Conservation (phyloP, 768 basidiomycete genomes). For the Gloeopeniophorella convolvens region DNA sequence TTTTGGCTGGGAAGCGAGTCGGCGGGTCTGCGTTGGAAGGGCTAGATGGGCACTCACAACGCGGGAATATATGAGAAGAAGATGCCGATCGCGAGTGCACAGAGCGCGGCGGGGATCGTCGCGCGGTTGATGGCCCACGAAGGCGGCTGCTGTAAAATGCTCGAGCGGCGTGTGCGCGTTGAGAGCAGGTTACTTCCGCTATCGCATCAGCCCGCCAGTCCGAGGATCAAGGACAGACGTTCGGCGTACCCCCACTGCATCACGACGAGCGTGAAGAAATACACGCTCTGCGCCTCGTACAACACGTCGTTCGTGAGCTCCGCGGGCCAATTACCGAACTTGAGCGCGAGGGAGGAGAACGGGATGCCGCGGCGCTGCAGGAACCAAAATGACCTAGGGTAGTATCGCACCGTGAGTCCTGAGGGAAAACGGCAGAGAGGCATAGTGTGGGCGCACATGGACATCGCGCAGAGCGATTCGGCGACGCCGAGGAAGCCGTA, state of each 20-base stretch:
- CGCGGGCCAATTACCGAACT: constrained; percentile 38
- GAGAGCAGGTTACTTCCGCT: constrained; percentile 39
- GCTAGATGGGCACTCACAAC: constrained; percentile 26
- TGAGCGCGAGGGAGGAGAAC: constrained; percentile 41
- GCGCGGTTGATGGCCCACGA: constrained; percentile 34
- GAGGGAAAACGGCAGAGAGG: constrained; percentile 1
- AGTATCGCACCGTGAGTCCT: too few species aligned
- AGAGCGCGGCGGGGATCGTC: constrained; percentile 39
- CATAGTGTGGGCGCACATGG: constrained; percentile 34
- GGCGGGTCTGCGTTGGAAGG: background rate
- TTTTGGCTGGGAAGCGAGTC: constrained; percentile 28
- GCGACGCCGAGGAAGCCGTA: constrained; percentile 50
- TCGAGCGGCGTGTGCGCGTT: constrained; percentile 47
- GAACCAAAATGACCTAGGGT: constrained; percentile 39
- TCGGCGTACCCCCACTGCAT: constrained; percentile 47
- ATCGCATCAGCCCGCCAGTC: background rate
- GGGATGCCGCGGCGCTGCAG: constrained; percentile 41
- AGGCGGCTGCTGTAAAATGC: constrained; percentile 51
- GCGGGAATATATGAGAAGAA: constrained; percentile 38
- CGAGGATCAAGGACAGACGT: background rate
- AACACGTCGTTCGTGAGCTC: constrained; percentile 35
- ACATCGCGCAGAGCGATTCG: constrained; percentile 42
- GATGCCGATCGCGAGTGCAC: constrained; percentile 38
- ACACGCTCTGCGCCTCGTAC: constrained; percentile 46
- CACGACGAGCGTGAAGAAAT: constrained; percentile 44